Conservation (phyloP, 1,284 basidiomycete species). For the Leccinum laetum region DNA sequence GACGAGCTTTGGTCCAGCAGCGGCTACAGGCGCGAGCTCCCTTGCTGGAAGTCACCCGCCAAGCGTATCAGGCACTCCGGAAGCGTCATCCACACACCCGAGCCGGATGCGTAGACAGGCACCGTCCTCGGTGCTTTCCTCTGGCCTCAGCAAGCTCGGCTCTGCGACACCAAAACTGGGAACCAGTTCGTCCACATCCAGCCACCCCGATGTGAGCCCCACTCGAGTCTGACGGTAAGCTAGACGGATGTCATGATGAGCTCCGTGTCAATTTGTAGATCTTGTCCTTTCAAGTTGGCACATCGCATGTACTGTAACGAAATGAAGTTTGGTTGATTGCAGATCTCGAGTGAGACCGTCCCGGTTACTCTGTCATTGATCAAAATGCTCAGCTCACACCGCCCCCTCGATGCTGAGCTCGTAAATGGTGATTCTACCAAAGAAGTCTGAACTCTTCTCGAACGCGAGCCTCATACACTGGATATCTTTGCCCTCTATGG, state of each 20-base stretch:
- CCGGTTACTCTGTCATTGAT: background rate
- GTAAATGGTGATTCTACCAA: slow-evolving; percentile 73
- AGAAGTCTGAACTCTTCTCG: slow-evolving; percentile 77
- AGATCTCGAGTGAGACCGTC: slow-evolving; percentile 12
- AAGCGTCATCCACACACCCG: slow-evolving; percentile 1
- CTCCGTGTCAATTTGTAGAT: slow-evolving; percentile 16
- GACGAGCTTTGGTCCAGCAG: background rate
- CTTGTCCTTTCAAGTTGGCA: slow-evolving; percentile 6
- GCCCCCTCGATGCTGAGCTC: slow-evolving; percentile 56
- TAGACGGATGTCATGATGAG: background rate
- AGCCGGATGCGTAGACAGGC: slow-evolving; percentile 19
- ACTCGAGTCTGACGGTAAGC: slow-evolving; percentile 4
- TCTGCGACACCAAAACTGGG: background rate
- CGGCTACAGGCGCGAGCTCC: background rate
- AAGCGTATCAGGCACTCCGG: background rate
- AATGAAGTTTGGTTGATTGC: slow-evolving; percentile 30
- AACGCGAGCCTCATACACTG: slow-evolving; percentile 63
- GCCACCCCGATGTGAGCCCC: background rate
- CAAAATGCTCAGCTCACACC: background rate
- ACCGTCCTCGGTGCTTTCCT: background rate
- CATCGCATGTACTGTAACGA: slow-evolving; percentile 16
- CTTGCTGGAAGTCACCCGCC: background rate
- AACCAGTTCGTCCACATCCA: slow-evolving; percentile 2
- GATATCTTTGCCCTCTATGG: slow-evolving; percentile 32
- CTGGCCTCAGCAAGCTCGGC: background rate